phyloP scores from a whole-genome alignment of 805 yeast genomes.

The Kuraishia ogatae region DNA sequence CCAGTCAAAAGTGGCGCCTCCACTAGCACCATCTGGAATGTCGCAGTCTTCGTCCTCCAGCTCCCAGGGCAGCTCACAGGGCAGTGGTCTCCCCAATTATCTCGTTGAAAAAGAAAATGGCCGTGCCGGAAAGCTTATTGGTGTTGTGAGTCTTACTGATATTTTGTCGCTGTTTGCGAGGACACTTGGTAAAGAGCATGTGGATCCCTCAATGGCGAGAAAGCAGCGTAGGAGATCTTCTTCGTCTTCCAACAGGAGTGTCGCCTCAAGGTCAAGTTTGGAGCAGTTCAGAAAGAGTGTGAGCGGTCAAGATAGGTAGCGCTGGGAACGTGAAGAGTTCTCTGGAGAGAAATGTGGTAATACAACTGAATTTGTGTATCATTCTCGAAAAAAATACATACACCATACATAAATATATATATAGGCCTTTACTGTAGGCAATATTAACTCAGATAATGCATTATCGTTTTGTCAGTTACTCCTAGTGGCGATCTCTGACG shows the following conservation, averaged over 20 bases:
- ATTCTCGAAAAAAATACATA: too few species aligned
- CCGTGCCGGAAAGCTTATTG: slow-evolving; percentile 74
- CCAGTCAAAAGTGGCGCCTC: not conserved
- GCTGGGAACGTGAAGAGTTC: too few species aligned
- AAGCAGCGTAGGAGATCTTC: slow-evolving; percentile 73
- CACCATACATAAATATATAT: too few species aligned
- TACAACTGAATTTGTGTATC: too few species aligned
- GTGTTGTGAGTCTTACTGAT: slow-evolving; percentile 90
- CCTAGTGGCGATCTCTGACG: too few species aligned
- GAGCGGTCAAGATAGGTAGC: slow-evolving; percentile 13
- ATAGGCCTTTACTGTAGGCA: too few species aligned
- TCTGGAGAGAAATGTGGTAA: too few species aligned
- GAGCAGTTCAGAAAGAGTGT: slow-evolving; percentile 36
- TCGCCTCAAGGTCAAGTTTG: slow-evolving; percentile 23
- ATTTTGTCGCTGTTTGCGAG: slow-evolving; percentile 75
- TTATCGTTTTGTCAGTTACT: too few species aligned
- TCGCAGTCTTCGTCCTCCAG: slow-evolving; percentile 11
- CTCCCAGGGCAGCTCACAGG: slow-evolving; percentile 4
- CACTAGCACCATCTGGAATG: slow-evolving; percentile 5
- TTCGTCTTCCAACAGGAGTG: slow-evolving; percentile 26
- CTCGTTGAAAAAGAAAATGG: slow-evolving; percentile 26
- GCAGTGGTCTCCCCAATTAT: slow-evolving; percentile 5
- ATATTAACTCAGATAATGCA: too few species aligned
- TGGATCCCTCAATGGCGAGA: slow-evolving; percentile 84
- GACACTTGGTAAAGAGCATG: slow-evolving; percentile 52